phyloP scores from a whole-genome alignment of 352 stramenopile species.

The Phytophthora cryptogea region DNA sequence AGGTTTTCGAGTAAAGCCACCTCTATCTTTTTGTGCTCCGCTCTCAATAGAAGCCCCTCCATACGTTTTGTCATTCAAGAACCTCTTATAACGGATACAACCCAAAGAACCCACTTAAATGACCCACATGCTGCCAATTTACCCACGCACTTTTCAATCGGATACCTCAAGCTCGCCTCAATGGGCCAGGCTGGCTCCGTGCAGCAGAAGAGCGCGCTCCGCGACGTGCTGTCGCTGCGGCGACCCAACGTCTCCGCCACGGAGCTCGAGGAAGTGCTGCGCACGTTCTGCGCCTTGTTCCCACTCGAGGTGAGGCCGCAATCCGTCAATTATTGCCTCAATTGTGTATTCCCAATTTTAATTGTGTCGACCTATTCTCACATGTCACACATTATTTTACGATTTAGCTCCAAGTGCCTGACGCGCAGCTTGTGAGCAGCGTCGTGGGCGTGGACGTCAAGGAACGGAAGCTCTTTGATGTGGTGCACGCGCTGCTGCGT shows the following conservation, averaged over 20 bases:
- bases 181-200: constrained; percentile 84
- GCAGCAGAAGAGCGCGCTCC: constrained; percentile 82
- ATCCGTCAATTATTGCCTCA: not conserved
- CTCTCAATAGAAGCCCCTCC: constrained; percentile 1
- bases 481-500: constrained; percentile 71
- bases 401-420: constrained; percentile 25
- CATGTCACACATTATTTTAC: constrained; percentile 17
- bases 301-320: constrained; percentile 51
- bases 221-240: constrained; percentile 69
- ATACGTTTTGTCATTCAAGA: not conserved
- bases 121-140: constrained; percentile 2
- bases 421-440: constrained; percentile 30
- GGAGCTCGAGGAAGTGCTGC: constrained; percentile 63
- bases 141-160: constrained; percentile 8
- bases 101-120: not conserved
- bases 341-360: constrained; percentile 7
- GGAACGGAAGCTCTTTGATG: constrained; percentile 75
- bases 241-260: constrained; percentile 44
- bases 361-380: constrained; percentile 9
- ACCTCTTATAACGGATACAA: not conserved
- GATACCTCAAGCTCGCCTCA: constrained; percentile 12
- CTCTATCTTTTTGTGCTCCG: not conserved
- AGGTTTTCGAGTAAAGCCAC: constrained; percentile 24
- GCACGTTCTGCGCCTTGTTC: constrained; percentile 80
- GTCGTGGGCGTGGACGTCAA: constrained; percentile 66